Evolutionary conservation across 2,329 filamentous ascomycete species (phyloP).

Genomic region (Claviceps sp.): DNA sequence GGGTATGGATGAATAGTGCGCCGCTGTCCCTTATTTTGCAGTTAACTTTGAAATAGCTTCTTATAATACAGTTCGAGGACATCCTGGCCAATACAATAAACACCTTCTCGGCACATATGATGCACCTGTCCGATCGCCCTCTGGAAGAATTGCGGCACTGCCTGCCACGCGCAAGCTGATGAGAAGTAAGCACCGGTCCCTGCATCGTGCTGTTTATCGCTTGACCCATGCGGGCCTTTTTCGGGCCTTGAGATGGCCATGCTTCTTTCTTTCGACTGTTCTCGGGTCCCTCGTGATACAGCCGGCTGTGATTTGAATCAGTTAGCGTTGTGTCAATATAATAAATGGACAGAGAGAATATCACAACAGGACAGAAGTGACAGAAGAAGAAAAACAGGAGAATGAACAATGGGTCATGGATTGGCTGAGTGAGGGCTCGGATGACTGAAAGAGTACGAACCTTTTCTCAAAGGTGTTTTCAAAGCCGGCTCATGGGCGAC

Average conservation of each 20-base stretch:
- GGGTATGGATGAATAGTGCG: background rate
- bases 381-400: background rate
- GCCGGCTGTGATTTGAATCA: slow-evolving; percentile 48
- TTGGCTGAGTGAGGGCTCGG: background rate
- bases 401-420: background rate
- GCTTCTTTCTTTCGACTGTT: slow-evolving; percentile 95
- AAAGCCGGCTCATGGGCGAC: slow-evolving; percentile 83
- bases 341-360: too few relatives aligned
- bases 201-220: slow-evolving; percentile 29
- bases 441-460: slow-evolving; percentile 39
- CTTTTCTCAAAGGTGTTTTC: slow-evolving; percentile 76
- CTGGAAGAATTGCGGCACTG: background rate
- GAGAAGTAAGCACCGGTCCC: background rate
- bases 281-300: slow-evolving; percentile 84
- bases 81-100: background rate
- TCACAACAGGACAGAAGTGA: background rate
- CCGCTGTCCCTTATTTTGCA: background rate
- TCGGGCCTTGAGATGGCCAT: slow-evolving; percentile 87
- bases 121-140: background rate
- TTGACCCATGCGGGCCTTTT: slow-evolving; percentile 99
- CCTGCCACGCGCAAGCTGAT: background rate
- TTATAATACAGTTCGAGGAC: slow-evolving; percentile 1
- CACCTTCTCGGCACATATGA: background rate
- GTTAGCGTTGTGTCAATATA: too few relatives aligned
- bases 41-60: background rate